Conservation (phyloP, 768 basidiomycete genomes). For the Lactarius akahatsu region DNA sequence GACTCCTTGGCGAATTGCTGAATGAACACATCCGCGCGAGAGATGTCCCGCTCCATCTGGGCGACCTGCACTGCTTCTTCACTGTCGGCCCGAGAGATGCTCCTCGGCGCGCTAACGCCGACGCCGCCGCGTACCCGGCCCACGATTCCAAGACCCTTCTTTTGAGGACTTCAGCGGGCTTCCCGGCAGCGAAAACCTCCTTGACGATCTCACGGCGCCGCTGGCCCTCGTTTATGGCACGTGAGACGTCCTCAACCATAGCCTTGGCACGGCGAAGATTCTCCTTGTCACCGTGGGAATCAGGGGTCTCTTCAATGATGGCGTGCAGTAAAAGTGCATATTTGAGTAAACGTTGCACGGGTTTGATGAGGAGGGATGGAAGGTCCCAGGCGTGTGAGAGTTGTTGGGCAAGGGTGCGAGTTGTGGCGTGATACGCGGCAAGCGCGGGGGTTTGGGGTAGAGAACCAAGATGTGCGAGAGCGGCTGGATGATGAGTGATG, state of each 20-base stretch:
- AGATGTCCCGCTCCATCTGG: conserved; percentile 24
- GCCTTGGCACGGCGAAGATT: conserved; percentile 52
- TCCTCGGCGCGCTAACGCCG: conserved; percentile 56
- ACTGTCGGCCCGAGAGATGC: conserved; percentile 44
- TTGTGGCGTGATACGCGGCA: conserved; percentile 62
- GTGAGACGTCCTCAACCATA: conserved; percentile 69
- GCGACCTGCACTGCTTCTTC: conserved; percentile 26
- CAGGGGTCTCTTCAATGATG: conserved; percentile 73
- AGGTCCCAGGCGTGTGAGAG: conserved; percentile 92
- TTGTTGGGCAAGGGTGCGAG: conserved; percentile 61
- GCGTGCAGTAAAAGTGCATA: conserved; percentile 83
- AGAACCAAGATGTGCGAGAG: conserved; percentile 62
- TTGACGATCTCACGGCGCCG: conserved; percentile 76
- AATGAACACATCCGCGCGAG: conserved; percentile 17
- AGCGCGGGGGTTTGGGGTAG: conserved; percentile 57
- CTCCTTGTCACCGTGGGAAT: conserved; percentile 63
- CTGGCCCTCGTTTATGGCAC: conserved; percentile 76
- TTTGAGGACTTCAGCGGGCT: conserved; percentile 33
- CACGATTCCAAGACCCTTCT: conserved; percentile 43
- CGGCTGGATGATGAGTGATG: conserved; percentile 75
- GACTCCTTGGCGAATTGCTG: conserved; percentile 25
- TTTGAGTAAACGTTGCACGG: conserved; percentile 93
- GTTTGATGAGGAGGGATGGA: conserved; percentile 92
- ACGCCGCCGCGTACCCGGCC: conserved; percentile 63
- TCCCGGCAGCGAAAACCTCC: conserved; percentile 53